Conservation (phyloP, 768 basidiomycete genomes). For the Macrolepiota fuliginosa region DNA sequence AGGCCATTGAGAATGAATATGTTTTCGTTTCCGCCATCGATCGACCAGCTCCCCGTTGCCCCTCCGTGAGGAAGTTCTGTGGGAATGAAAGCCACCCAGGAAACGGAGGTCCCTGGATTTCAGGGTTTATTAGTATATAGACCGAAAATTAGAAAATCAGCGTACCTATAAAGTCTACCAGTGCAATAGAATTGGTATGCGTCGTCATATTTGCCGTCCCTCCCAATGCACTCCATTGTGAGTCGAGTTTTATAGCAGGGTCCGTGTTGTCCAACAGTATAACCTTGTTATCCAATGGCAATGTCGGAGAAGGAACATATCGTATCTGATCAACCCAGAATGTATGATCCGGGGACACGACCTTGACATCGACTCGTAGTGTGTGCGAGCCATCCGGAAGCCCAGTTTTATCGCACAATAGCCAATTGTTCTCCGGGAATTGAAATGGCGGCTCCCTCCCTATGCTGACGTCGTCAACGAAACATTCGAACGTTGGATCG, state of each 20-base stretch:
- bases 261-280: constrained; percentile 21
- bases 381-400: constrained; percentile 24
- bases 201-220: constrained; percentile 19
- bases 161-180: constrained; percentile 24
- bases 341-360: constrained; percentile 15
- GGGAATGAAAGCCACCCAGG: constrained; percentile 15
- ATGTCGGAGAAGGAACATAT: constrained; percentile 23
- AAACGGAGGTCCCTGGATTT: constrained; percentile 12
- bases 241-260: constrained; percentile 19
- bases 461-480: constrained; percentile 23
- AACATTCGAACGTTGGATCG: constrained; percentile 23
- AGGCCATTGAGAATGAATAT: constrained; percentile 22
- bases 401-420: constrained; percentile 18
- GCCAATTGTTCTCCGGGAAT: constrained; percentile 24
- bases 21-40: constrained; percentile 19
- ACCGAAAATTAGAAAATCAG: background rate
- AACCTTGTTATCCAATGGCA: constrained; percentile 15
- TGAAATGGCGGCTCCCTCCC: constrained; percentile 15
- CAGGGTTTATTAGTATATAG: constrained; percentile 11
- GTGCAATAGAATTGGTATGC: constrained; percentile 14
- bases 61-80: constrained; percentile 4
- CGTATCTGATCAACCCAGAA: constrained; percentile 29
- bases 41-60: constrained; percentile 15
- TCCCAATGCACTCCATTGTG: constrained; percentile 21
- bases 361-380: constrained; percentile 19